Evolutionary conservation across 148 eudicot genomes (phyloP).

Genomic region (Spergularia marina): DNA sequence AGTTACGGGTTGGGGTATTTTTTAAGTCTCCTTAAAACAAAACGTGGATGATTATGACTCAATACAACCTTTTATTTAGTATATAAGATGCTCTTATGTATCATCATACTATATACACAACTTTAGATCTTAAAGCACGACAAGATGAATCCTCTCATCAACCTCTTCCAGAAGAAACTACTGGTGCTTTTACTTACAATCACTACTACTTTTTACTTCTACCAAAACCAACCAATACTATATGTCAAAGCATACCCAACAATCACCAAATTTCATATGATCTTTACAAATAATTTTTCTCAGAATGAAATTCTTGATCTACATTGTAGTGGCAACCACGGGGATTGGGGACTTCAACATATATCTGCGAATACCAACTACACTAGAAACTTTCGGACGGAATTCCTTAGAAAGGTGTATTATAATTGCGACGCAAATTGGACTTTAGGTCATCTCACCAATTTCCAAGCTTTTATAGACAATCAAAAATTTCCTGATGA

Average conservation of each 20-base stretch:
- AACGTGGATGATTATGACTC: too few species aligned
- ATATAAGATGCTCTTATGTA: too few species aligned
- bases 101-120: too few species aligned
- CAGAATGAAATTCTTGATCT: background rate
- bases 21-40: too few species aligned
- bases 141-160: background rate
- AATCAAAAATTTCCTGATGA: background rate
- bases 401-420: background rate
- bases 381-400: background rate
- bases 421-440: slow-evolving; percentile 19
- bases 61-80: too few species aligned
- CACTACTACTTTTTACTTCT: background rate
- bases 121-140: background rate
- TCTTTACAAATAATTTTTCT: slow-evolving; percentile 12
- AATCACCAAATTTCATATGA: background rate
- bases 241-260: background rate
- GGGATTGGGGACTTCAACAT: slow-evolving; percentile 12
- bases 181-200: background rate
- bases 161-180: background rate
- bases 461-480: slow-evolving; percentile 20
- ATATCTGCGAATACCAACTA: slow-evolving; percentile 12
- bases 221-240: background rate
- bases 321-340: slow-evolving; percentile 10
- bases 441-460: background rate
- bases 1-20: too few species aligned